These are phyloP conservation scores for Candida schatavii DNA, from an alignment of 805 yeast species.

Conservation along the genomic window DNA sequence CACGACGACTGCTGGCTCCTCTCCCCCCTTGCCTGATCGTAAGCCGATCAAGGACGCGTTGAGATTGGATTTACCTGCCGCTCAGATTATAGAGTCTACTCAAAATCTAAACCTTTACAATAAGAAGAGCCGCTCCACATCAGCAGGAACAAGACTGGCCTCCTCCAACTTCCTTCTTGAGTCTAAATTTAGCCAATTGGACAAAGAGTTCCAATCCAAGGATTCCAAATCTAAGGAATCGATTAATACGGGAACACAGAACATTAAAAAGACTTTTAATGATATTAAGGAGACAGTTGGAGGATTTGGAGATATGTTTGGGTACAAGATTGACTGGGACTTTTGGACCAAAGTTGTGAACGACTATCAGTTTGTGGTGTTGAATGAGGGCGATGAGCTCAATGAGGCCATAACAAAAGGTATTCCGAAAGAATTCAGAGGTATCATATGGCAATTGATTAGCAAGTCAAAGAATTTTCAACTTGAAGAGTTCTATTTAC, in stretches of 20 bases:
- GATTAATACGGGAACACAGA: conserved; percentile 35
- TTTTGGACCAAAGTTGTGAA: conserved; percentile 84
- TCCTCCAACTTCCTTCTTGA: conserved; percentile 51
- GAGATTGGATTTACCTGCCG: conserved; percentile 20
- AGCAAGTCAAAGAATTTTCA: conserved; percentile 70
- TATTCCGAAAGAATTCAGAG: conserved; percentile 81
- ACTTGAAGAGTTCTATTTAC: conserved; percentile 56
- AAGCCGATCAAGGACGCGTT: conserved; percentile 23
- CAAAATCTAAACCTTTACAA: background rate
- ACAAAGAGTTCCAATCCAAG: conserved; percentile 47
- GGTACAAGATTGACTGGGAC: conserved; percentile 63
- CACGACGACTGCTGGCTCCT: conserved; percentile 2
- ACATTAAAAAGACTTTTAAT: conserved; percentile 40
- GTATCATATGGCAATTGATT: conserved; percentile 89
- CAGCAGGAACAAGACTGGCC: background rate
- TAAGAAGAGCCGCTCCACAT: background rate
- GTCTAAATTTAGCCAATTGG: conserved; percentile 56
- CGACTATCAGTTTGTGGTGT: conserved; percentile 68
- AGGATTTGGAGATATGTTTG: conserved; percentile 32
- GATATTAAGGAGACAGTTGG: conserved; percentile 51
- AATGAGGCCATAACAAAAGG: conserved; percentile 66
- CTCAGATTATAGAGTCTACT: conserved; percentile 4
- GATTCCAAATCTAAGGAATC: conserved; percentile 51
- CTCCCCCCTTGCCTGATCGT: conserved; percentile 36
- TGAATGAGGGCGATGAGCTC: conserved; percentile 56